Conservation (phyloP, 768 basidiomycete species). For the Solioccasus polychromus region DNA sequence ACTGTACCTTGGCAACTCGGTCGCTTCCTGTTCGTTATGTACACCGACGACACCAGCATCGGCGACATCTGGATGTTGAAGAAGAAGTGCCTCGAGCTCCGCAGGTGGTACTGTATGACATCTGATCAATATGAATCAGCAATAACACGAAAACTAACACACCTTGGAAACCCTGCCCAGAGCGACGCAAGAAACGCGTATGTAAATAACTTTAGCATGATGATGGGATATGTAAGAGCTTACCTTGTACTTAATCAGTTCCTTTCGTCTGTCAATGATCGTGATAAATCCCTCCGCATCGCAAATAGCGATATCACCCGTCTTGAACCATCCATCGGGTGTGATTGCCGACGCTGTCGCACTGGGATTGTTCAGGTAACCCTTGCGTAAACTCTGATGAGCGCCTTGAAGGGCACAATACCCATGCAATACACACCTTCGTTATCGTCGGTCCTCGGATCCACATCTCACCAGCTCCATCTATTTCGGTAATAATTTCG, state of each 20-base stretch:
- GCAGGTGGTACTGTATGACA: constrained; percentile 69
- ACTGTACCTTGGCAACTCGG: constrained; percentile 79
- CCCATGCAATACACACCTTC: constrained; percentile 49
- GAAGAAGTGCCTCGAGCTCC: constrained; percentile 74
- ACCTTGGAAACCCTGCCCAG: constrained; percentile 71
- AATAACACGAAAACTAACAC: constrained; percentile 2
- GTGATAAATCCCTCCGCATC: constrained; percentile 71
- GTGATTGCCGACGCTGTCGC: constrained; percentile 74
- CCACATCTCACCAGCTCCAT: constrained; percentile 77
- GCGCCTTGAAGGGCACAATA: neutral
- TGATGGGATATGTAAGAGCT: neutral
- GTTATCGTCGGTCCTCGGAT: constrained; percentile 74
- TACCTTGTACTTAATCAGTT: constrained; percentile 74
- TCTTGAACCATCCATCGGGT: constrained; percentile 80
- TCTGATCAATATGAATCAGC: neutral
- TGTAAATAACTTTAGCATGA: too few species aligned
- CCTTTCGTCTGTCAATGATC: constrained; percentile 74
- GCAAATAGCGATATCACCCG: constrained; percentile 73
- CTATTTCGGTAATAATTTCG: constrained; percentile 33
- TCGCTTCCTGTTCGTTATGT: constrained; percentile 60
- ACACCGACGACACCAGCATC: constrained; percentile 84
- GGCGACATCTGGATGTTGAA: constrained; percentile 71
- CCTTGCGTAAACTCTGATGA: too few species aligned
- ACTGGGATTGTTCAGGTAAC: constrained; percentile 69
- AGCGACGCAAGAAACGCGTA: neutral